Conservation (phyloP, 345 rosid genomes). For the Camelina sativa region DNA sequence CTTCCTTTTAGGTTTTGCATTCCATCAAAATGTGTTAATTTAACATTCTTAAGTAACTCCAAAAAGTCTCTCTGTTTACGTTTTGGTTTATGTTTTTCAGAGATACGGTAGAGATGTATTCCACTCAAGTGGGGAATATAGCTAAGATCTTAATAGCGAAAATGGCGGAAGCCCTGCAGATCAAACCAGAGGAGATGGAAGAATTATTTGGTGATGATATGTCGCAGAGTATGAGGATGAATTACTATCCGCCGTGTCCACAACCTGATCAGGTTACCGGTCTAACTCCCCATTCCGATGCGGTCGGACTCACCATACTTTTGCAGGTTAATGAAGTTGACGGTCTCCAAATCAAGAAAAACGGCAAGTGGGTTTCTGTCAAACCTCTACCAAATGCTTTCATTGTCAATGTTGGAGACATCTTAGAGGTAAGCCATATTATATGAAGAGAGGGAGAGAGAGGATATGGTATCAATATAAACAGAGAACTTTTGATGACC, state of each 20-base stretch:
- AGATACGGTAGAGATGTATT: slow-evolving; percentile 56
- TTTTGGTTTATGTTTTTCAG: slow-evolving; percentile 42
- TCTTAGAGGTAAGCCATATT: slow-evolving; percentile 45
- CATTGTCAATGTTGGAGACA: slow-evolving; percentile 62
- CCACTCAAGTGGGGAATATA: slow-evolving; percentile 42
- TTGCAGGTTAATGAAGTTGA: slow-evolving; percentile 52
- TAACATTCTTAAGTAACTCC: slow-evolving; percentile 5
- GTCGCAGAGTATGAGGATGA: slow-evolving; percentile 53
- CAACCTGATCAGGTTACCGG: slow-evolving; percentile 56
- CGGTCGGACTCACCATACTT: slow-evolving; percentile 55
- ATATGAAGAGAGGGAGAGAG: neutral
- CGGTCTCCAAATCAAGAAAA: slow-evolving; percentile 65
- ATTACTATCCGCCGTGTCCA: slow-evolving; percentile 71
- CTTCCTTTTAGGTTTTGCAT: slow-evolving; percentile 43
- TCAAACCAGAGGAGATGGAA: slow-evolving; percentile 55
- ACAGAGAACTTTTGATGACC: neutral
- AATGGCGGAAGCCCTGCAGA: slow-evolving; percentile 51
- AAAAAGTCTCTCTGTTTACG: neutral
- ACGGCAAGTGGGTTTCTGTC: slow-evolving; percentile 52
- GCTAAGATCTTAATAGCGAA: slow-evolving; percentile 47
- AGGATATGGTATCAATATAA: neutral
- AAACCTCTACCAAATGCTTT: slow-evolving; percentile 61
- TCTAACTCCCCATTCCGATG: slow-evolving; percentile 57
- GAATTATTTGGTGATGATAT: slow-evolving; percentile 45
- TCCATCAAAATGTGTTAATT: neutral